phyloP scores from a whole-genome alignment of 202 grass and related monocot genomes.

The Setaria italica region DNA sequence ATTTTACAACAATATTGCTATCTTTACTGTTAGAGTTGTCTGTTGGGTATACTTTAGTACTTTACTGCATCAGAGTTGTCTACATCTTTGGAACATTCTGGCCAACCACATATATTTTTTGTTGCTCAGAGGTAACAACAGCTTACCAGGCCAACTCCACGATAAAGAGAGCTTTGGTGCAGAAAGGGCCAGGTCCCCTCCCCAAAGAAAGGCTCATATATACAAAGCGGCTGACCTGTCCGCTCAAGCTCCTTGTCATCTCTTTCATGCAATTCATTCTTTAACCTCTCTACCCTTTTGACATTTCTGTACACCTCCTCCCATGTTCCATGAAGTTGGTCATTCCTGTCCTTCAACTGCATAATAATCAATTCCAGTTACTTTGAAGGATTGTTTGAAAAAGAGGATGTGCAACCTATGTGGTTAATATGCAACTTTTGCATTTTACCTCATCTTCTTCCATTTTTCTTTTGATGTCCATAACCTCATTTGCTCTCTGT shows the following conservation, averaged over 20 bases:
- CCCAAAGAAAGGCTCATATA: constrained; percentile 99
- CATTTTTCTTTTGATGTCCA: constrained; percentile 63
- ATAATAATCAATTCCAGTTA: constrained; percentile 48
- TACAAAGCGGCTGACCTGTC: constrained; percentile 93
- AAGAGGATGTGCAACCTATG: constrained; percentile 22
- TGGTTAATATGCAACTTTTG: constrained; percentile 1
- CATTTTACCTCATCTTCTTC: constrained; percentile 91
- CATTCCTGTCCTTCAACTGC: constrained; percentile 94
- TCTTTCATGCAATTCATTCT: constrained; percentile 95
- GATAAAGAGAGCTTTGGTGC: constrained; percentile 83
- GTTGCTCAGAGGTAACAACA: constrained; percentile 29
- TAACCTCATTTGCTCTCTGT: constrained; percentile 72
- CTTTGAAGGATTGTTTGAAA: background rate
- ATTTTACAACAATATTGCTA: background rate
- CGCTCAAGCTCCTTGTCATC: constrained; percentile 94
- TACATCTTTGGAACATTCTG: constrained; percentile 26
- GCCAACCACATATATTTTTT: constrained; percentile 24
- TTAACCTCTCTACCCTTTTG: constrained; percentile 88
- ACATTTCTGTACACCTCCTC: constrained; percentile 98
- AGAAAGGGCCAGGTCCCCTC: constrained; percentile 94
- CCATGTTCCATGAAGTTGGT: constrained; percentile 89
- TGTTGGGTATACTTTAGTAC: background rate
- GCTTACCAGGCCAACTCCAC: constrained; percentile 96
- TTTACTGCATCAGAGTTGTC: constrained; percentile 39
- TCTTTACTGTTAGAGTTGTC: constrained; percentile 25